These are phyloP conservation scores for Penicillium sp. DNA, from an alignment of 2,329 filamentous ascomycete genomes.

Conservation along the genomic window DNA sequence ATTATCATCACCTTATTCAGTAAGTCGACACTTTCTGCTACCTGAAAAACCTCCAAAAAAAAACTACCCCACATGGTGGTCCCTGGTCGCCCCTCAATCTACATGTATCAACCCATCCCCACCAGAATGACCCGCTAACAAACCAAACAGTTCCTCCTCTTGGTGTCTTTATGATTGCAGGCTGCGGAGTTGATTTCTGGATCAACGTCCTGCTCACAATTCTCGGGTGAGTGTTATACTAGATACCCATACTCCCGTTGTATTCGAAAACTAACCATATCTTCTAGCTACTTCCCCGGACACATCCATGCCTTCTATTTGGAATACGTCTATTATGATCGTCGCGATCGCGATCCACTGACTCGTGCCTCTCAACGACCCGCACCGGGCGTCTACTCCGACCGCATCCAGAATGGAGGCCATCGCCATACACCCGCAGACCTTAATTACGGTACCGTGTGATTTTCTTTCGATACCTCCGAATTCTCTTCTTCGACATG, in stretches of 20 bases:
- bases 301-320: constrained; percentile 79
- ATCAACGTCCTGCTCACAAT: constrained; percentile 68
- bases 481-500: not conserved
- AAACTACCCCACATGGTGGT: not conserved
- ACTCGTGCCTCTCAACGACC: constrained; percentile 21
- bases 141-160: constrained; percentile 60
- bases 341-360: constrained; percentile 40
- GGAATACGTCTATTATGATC: constrained; percentile 80
- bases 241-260: not conserved
- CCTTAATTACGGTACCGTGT: constrained; percentile 30
- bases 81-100: not conserved
- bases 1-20: constrained; percentile 50
- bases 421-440: constrained; percentile 12
- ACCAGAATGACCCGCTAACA: constrained; percentile 12
- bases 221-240: constrained; percentile 52
- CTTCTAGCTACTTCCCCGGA: constrained; percentile 67
- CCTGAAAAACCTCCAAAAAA: not conserved
- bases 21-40: constrained; percentile 32
- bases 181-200: constrained; percentile 64
- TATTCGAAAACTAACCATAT: constrained; percentile 11
- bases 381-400: constrained; percentile 43
- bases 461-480: not conserved
- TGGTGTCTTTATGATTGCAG: constrained; percentile 63
- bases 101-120: not conserved
- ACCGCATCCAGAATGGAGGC: constrained; percentile 42